These are phyloP conservation scores for Wilcoxina mikolae DNA, from an alignment of 495 filamentous ascomycete genomes.

Conservation along the genomic window DNA sequence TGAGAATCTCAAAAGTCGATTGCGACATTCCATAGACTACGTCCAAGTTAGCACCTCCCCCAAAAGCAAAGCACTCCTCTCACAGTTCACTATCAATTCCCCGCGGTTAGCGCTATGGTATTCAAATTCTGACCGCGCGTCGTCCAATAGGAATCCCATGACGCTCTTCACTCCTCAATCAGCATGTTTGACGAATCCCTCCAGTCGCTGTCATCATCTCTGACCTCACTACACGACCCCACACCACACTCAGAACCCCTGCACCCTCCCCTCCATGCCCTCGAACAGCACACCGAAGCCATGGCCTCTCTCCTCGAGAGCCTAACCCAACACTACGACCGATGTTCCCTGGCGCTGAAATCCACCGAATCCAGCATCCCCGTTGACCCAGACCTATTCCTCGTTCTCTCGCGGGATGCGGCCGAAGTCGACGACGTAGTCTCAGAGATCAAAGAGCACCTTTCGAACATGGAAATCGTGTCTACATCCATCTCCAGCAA, in stretches of 20 bases:
- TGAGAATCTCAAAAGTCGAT: slow-evolving; percentile 35
- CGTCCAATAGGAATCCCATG: slow-evolving; percentile 24
- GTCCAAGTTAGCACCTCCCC: slow-evolving; percentile 23
- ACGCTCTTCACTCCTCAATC: slow-evolving; percentile 14
- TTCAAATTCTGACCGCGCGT: background rate
- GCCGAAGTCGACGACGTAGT: slow-evolving; percentile 81
- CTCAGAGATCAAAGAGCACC: slow-evolving; percentile 59
- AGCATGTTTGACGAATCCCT: slow-evolving; percentile 46
- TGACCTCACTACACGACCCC: slow-evolving; percentile 33
- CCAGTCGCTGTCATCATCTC: slow-evolving; percentile 43
- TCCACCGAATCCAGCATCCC: slow-evolving; percentile 73
- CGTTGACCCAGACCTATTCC: slow-evolving; percentile 63
- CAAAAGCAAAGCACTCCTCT: too few relatives aligned
- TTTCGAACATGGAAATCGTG: slow-evolving; percentile 58
- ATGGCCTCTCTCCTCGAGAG: slow-evolving; percentile 73
- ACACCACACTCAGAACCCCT: slow-evolving; percentile 37
- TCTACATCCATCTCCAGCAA: slow-evolving; percentile 45
- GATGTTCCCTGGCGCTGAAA: slow-evolving; percentile 81
- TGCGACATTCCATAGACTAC: slow-evolving; percentile 27
- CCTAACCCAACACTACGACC: slow-evolving; percentile 82
- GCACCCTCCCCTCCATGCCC: slow-evolving; percentile 49
- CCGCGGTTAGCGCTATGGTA: background rate
- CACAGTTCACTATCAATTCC: too few relatives aligned
- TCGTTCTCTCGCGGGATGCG: slow-evolving; percentile 69
- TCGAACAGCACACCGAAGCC: slow-evolving; percentile 64